Conservation (phyloP, 1,139 yeast species). For the Yamadazyma trypodendri region DNA sequence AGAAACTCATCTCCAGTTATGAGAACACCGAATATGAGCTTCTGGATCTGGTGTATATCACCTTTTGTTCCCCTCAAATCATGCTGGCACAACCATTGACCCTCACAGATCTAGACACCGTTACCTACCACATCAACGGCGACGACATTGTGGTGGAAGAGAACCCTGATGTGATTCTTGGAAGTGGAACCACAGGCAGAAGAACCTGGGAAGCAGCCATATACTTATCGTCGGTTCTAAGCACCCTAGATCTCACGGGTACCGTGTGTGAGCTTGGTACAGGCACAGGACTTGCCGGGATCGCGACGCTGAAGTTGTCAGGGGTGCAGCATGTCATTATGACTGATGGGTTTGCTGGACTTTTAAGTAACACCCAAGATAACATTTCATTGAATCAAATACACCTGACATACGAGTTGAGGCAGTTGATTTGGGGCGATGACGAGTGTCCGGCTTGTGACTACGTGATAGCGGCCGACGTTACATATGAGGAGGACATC, state of each 20-base stretch:
- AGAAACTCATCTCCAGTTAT: conserved; percentile 34
- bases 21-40: conserved; percentile 31
- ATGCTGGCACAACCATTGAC: conserved; percentile 36
- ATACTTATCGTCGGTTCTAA: conserved; percentile 46
- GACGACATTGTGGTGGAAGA: conserved; percentile 49
- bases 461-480: conserved; percentile 75
- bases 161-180: conserved; percentile 64
- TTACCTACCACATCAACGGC: conserved; percentile 42
- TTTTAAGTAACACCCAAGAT: conserved; percentile 51
- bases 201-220: conserved; percentile 95
- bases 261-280: conserved; percentile 74
- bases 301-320: conserved; percentile 40
- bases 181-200: conserved; percentile 80
- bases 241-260: conserved; percentile 31
- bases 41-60: conserved; percentile 51
- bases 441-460: conserved; percentile 32
- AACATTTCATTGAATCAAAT: conserved; percentile 48
- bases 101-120: conserved; percentile 48
- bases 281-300: conserved; percentile 86
- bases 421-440: conserved; percentile 60
- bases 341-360: conserved; percentile 74
- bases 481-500: conserved; percentile 71
- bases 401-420: conserved; percentile 15
- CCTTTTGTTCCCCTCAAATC: conserved; percentile 38
- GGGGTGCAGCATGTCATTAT: conserved; percentile 40